Percentiles rank a stretch among this genome's conserved stretches.
These are phyloP conservation scores for Leucosporidium yakuticum DNA, from an alignment of 768 basidiomycete species.

Conservation along the genomic window DNA sequence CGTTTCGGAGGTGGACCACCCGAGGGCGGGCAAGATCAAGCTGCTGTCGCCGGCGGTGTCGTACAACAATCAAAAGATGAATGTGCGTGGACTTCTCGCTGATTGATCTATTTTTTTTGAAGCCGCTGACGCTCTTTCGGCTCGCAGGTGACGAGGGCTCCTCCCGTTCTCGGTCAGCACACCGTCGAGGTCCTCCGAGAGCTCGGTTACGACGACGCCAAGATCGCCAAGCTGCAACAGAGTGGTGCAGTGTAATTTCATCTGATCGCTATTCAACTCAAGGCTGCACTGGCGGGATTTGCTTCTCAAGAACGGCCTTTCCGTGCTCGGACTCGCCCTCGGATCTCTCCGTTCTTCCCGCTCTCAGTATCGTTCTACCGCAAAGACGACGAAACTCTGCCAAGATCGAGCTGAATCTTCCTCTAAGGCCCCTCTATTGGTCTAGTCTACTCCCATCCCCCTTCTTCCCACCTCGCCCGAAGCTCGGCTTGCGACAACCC, in stretches of 20 bases:
- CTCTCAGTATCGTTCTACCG: too few relatives aligned
- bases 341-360: too few relatives aligned
- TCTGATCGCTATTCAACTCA: too few relatives aligned
- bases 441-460: too few relatives aligned
- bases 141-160: conserved; percentile 30
- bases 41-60: conserved; percentile 34
- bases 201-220: conserved; percentile 27
- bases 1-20: conserved; percentile 68
- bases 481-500: too few relatives aligned
- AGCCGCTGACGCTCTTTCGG: background rate
- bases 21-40: conserved; percentile 57
- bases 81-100: conserved; percentile 7
- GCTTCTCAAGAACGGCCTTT: too few relatives aligned
- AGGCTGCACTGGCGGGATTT: too few relatives aligned
- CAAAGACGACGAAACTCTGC: too few relatives aligned
- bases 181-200: conserved; percentile 36
- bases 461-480: too few relatives aligned
- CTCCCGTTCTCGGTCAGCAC: conserved; percentile 38
- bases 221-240: conserved; percentile 26
- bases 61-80: conserved; percentile 36
- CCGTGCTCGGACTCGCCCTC: too few relatives aligned
- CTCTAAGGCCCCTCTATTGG: too few relatives aligned
- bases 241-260: conserved; percentile 15
- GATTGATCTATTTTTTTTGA: background rate
- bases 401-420: too few relatives aligned